Conservation (phyloP, 257 asterid species). For the Nicotiana sylvestris region DNA sequence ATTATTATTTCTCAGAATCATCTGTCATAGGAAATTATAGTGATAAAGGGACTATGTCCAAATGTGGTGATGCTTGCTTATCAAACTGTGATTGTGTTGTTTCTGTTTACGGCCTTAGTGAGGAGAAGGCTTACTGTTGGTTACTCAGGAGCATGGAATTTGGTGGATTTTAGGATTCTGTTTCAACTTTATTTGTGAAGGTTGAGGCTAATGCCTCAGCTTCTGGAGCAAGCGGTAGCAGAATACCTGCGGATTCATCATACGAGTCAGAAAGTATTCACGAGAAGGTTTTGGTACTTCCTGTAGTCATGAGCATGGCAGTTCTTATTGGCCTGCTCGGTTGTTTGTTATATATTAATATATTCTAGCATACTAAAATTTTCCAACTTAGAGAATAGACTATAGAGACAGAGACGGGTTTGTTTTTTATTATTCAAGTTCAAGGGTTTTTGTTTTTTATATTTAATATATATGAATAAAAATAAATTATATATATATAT, state of each 20-base stretch:
- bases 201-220: constrained; percentile 46
- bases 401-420: no score
- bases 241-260: constrained; percentile 23
- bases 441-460: no score
- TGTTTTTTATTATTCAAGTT: no score
- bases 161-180: constrained; percentile 75
- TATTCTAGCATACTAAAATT: not conserved
- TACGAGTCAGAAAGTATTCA: constrained; percentile 14
- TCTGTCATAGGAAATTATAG: constrained; percentile 76
- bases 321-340: constrained; percentile 51
- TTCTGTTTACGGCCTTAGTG: constrained; percentile 71
- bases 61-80: constrained; percentile 80
- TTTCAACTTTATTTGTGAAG: constrained; percentile 76
- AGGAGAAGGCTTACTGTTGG: constrained; percentile 87
- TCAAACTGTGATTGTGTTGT: constrained; percentile 78
- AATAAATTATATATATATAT: no score
- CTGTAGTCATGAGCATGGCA: constrained; percentile 64
- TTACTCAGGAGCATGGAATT: constrained; percentile 58
- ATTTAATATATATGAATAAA: no score
- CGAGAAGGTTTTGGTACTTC: constrained; percentile 60
- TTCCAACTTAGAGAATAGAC: no score
- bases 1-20: constrained; percentile 60
- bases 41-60: constrained; percentile 44
- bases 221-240: constrained; percentile 6
- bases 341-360: constrained; percentile 45